phyloP scores from a whole-genome alignment of 805 yeast species.

The Myxozyma geophila region DNA sequence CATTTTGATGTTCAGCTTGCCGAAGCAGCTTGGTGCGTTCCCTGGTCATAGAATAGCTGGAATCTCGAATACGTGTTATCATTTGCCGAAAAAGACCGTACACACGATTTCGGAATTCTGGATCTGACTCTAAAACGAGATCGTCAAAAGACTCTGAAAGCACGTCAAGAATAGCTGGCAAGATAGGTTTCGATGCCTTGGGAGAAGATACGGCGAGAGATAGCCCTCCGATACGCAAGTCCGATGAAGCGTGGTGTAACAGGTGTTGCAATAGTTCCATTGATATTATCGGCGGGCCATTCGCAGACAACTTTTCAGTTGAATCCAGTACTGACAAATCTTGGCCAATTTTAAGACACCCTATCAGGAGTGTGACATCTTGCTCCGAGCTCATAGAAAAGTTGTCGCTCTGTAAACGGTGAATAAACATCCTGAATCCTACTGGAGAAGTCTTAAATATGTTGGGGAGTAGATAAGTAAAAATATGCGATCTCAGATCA shows the following conservation, averaged over 20 bases:
- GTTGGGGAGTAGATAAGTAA: slow-evolving; percentile 64
- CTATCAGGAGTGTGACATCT: slow-evolving; percentile 53
- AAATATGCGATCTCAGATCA: slow-evolving; percentile 53
- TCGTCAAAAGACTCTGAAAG: slow-evolving; percentile 53
- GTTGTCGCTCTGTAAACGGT: neutral
- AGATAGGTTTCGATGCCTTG: slow-evolving; percentile 63
- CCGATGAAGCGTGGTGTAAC: slow-evolving; percentile 53
- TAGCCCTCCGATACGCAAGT: slow-evolving; percentile 58
- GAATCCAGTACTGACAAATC: slow-evolving; percentile 54
- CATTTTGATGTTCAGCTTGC: slow-evolving; percentile 34
- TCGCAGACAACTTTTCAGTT: slow-evolving; percentile 44
- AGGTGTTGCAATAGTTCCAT: slow-evolving; percentile 45
- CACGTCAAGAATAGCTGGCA: slow-evolving; percentile 51
- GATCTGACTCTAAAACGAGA: slow-evolving; percentile 65
- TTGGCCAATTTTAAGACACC: slow-evolving; percentile 67
- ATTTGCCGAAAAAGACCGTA: slow-evolving; percentile 65
- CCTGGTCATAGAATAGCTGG: slow-evolving; percentile 62
- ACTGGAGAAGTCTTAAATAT: slow-evolving; percentile 59
- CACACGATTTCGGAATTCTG: slow-evolving; percentile 71
- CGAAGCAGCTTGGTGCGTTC: slow-evolving; percentile 53
- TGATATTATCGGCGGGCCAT: slow-evolving; percentile 51
- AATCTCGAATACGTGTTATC: slow-evolving; percentile 67
- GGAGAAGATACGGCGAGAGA: slow-evolving; percentile 65
- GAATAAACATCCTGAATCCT: slow-evolving; percentile 51
- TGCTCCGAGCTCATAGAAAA: slow-evolving; percentile 31